Evolutionary conservation across 177 flowering plant species (phyloP).

Genomic region (Vitis hybrid): DNA sequence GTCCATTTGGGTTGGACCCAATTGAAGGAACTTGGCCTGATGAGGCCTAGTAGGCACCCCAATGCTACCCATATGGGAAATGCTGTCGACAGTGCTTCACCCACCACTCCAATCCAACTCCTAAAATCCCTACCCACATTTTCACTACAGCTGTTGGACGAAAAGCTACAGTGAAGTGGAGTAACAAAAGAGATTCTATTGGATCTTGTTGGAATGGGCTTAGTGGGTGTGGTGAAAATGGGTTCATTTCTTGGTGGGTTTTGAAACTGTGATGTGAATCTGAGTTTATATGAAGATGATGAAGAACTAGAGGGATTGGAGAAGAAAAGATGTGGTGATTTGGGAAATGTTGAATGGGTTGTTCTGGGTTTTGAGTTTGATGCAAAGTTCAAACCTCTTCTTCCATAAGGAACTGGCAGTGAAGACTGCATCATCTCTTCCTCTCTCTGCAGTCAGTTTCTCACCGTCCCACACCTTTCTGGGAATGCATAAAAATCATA

Average conservation of each 20-base stretch:
- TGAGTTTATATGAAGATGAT: no score
- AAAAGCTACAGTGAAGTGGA: not conserved
- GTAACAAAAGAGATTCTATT: no score
- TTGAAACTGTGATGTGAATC: no score
- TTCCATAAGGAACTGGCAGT: slow-evolving; percentile 2
- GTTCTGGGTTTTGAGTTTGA: not conserved
- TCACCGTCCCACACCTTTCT: no score
- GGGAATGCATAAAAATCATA: no score
- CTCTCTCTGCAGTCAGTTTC: not conserved
- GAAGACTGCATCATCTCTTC: slow-evolving; percentile 21
- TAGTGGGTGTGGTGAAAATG: no score
- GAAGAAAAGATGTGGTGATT: no score
- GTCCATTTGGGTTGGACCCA: no score
- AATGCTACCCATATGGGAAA: slow-evolving; percentile 90
- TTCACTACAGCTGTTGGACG: slow-evolving; percentile 30
- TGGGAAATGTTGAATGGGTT: no score
- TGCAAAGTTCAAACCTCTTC: not conserved
- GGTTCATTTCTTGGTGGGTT: no score
- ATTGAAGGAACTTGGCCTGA: slow-evolving; percentile 46
- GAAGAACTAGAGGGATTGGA: no score
- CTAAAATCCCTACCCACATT: slow-evolving; percentile 19
- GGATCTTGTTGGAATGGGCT: no score
- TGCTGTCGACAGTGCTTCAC: slow-evolving; percentile 65
- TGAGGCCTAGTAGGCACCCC: slow-evolving; percentile 69
- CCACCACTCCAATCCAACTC: slow-evolving; percentile 38